Base-by-base conservation (phyloP, 2,329 filamentous ascomycete species). In the Penicillium sp. region DNA sequence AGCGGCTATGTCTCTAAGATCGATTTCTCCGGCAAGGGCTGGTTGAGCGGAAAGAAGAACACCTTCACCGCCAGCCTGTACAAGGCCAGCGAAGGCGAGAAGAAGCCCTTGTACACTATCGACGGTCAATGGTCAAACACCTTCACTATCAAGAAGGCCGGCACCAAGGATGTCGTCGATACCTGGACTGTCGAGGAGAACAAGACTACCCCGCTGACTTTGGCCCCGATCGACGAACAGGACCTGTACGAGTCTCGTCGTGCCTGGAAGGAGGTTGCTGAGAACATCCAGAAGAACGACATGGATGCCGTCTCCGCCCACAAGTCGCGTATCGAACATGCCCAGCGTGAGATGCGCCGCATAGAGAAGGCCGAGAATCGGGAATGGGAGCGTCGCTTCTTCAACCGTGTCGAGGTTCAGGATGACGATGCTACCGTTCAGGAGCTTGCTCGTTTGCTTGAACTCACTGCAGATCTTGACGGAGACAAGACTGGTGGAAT, bases 1-100 rank as follows among this genome's bases (percentile, higher is more conserved):
- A 89, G 88, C 2, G 93, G 95, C 52, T 97, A 89, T 78, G 89
- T 91, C 5, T 85, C 91, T 62, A 93, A 91, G 78, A 90, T 98
- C 69, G 91, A 96, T 73, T 99, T 96, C 79, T 90, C 86, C 59
- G 93, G 93, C 68, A 93, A 91, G 73, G 93, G 93, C 56, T 99
- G 93, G 93, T 77, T 99, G 10, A 92, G 89, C 46, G 95, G 93
- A 64, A 96, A 96, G 82, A 97, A 96, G 81, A 98, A 98, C 79
- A 90, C 84, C 55, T 91, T 98, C 73, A 86, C 81, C 13, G 93
- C 92, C 14, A 82, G 81, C 24, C 73, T 98, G 56, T 92, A 89
- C 77, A 90, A 75, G 77, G 86, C 78, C 60, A 84, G 81, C 60
- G 75, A 86, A 77, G 76, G 91, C 88, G 75, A 80, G 63, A 79